Base-by-base conservation (phyloP, 2,329 filamentous ascomycete genomes). In the Penicillium sp. region DNA sequence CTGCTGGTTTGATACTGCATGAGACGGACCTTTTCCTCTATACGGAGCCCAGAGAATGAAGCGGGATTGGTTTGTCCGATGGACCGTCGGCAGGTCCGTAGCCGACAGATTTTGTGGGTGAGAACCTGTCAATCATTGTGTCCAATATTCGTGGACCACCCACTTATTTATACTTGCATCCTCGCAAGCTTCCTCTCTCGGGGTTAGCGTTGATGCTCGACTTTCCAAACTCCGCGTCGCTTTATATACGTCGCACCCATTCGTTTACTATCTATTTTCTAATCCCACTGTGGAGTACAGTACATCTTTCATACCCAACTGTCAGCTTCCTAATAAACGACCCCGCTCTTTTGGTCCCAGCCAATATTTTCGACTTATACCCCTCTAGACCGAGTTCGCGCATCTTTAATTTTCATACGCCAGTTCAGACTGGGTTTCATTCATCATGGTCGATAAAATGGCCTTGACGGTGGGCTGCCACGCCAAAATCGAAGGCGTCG, bases 381-480 rank as follows among this genome's bases (percentile, higher is more conserved):
- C 49, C 16, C 9, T 33, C 35, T 39, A 39, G 35, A 39, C 35
- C n/a, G 35, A 39, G 16, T n/a, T 37, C n/a, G 31, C 31, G 13
- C 10, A 31, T 31, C 31, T 33, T 19, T 11, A 11, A 39, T 19
- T n/a, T 37, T 19, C 16, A 39, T 39, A 39, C 8, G 19, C 16
- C 35, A 19, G n/a, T 10, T 39, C 35, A 10, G 13, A 16, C n/a
- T 16, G 19, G n/a, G 1, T 24, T 5, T 26, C 10, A 26, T 44
- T 49, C 54, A 53, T 13, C 43, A 64, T 62, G 61, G 54, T 57
- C 19, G 39, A 27, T 8, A 59, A 35, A 24, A 60, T 13, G 8
- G 37, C 33, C 19, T 31, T 49, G 35, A 46, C 54, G 69, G 37
- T 51, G 5, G 66, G 65, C 45, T 75, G 72, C 43, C 60, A 68